These are phyloP conservation scores for Alternaria alternata DNA, from an alignment of 2,329 filamentous ascomycete species.

Conservation along the genomic window DNA sequence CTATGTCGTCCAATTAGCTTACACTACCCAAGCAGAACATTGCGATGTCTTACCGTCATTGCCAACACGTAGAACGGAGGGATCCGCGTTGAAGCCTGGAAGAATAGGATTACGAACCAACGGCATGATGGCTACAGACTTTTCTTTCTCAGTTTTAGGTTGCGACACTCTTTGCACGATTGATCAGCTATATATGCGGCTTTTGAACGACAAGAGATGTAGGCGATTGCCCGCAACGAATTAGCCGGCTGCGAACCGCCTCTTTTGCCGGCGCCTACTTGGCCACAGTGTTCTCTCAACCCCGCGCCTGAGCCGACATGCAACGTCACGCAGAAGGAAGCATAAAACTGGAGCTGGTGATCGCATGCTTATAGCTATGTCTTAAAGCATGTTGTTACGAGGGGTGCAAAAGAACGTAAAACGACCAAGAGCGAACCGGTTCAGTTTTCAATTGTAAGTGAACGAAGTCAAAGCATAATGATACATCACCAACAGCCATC, in stretches of 20 bases:
- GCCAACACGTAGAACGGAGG: constrained; percentile 61
- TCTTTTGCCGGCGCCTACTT: constrained; percentile 22
- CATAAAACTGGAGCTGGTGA: constrained; percentile 1
- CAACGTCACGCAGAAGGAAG: constrained; percentile 2
- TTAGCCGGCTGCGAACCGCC: constrained; percentile 13
- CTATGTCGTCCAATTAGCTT: constrained; percentile 8
- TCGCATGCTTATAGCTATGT: not conserved
- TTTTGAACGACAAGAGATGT: not conserved
- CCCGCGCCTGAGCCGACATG: constrained; percentile 3
- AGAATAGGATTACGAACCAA: constrained; percentile 61
- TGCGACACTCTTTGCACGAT: not conserved
- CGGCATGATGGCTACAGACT: constrained; percentile 36
- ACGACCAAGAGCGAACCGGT: not conserved
- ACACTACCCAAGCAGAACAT: not conserved
- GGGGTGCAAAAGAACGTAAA: not conserved
- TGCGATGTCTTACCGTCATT: constrained; percentile 45
- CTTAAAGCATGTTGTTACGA: not conserved
- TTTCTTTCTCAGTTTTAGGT: not conserved
- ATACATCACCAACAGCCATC: not conserved
- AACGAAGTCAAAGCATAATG: not conserved
- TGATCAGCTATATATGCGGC: not conserved
- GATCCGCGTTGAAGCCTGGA: constrained; percentile 69
- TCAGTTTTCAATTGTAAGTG: not conserved
- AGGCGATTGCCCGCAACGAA: constrained; percentile 3
- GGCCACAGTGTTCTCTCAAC: constrained; percentile 3